A percentile compares a stretch with the other conserved stretches of the same genome.
Conservation (phyloP, 192 early-diverging fungal species). For the Coemansia sp. region DNA sequence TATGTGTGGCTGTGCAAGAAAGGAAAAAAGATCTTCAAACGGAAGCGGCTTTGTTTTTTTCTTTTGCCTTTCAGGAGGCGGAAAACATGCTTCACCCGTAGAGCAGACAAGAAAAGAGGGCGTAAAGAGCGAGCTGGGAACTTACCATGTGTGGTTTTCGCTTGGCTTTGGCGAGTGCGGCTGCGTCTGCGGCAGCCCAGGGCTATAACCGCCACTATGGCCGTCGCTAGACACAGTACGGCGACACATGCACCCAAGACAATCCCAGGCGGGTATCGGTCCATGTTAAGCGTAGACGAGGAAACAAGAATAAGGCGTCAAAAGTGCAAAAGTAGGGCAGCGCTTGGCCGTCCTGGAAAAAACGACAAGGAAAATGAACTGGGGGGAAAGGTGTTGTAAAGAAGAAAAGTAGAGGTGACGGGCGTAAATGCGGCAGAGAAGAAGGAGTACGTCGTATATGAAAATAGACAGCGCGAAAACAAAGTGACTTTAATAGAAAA, state of each 20-base stretch:
- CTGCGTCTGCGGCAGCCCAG: slow-evolving; percentile 15
- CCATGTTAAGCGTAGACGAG: slow-evolving; percentile 1
- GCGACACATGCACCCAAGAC: slow-evolving; percentile 23
- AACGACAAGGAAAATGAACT: neutral
- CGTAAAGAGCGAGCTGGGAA: neutral
- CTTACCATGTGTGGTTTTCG: slow-evolving; percentile 24
- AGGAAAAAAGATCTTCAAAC: neutral
- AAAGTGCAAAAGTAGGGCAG: too few relatives aligned
- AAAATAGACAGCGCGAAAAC: neutral
- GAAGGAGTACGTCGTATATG: neutral
- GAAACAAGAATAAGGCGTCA: too few relatives aligned
- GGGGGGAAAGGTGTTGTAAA: neutral
- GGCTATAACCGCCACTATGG: slow-evolving; percentile 3
- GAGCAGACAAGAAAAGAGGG: neutral
- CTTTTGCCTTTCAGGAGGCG: neutral
- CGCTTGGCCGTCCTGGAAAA: neutral
- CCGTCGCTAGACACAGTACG: slow-evolving; percentile 14
- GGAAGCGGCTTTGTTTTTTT: slow-evolving; percentile 5
- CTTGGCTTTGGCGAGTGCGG: slow-evolving; percentile 3
- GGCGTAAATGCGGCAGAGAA: neutral
- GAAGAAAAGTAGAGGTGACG: neutral
- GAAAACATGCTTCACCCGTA: neutral
- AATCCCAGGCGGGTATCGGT: slow-evolving; percentile 11
- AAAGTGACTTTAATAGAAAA: neutral
- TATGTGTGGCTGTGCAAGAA: slow-evolving; percentile 5